A percentile compares a stretch with the other conserved stretches of the same genome.
Conservation (phyloP, 768 basidiomycete genomes). For the Lactarius trivialis region DNA sequence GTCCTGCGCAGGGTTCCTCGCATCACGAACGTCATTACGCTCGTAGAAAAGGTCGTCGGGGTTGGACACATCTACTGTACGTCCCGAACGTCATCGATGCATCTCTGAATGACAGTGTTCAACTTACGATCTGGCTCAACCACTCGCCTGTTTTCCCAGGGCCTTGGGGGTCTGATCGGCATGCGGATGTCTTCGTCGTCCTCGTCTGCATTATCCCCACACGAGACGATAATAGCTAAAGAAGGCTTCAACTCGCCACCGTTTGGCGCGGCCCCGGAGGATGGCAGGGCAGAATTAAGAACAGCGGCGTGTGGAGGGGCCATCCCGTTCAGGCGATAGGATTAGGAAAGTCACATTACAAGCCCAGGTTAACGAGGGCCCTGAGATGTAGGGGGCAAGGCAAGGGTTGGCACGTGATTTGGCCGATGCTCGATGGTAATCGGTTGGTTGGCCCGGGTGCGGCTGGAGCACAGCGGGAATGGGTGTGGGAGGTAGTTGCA, state of each 20-base stretch:
- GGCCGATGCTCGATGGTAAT: constrained; percentile 26
- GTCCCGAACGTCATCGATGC: background rate
- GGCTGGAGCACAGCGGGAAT: constrained; percentile 28
- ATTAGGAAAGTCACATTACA: constrained; percentile 44
- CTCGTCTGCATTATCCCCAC: constrained; percentile 9
- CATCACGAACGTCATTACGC: constrained; percentile 28
- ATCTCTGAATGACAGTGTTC: background rate
- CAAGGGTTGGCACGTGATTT: constrained; percentile 36
- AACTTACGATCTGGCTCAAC: constrained; percentile 46
- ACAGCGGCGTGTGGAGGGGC: constrained; percentile 3
- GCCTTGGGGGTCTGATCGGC: constrained; percentile 70
- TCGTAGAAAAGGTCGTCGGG: constrained; percentile 52
- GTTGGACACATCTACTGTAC: constrained; percentile 41
- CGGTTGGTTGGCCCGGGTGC: constrained; percentile 31
- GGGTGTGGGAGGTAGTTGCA: constrained; percentile 27
- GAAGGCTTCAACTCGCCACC: constrained; percentile 5
- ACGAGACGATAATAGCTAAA: constrained; percentile 2
- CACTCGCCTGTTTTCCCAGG: constrained; percentile 60
- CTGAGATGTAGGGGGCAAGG: constrained; percentile 61
- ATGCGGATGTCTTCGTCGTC: constrained; percentile 31
- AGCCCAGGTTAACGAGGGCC: constrained; percentile 64
- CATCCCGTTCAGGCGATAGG: constrained; percentile 58
- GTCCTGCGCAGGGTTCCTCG: constrained; percentile 27
- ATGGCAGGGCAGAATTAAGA: background rate
- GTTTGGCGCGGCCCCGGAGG: constrained; percentile 11